Evolutionary conservation across 2,329 filamentous ascomycete species (phyloP).

Genomic region (Colletotrichum sp.): DNA sequence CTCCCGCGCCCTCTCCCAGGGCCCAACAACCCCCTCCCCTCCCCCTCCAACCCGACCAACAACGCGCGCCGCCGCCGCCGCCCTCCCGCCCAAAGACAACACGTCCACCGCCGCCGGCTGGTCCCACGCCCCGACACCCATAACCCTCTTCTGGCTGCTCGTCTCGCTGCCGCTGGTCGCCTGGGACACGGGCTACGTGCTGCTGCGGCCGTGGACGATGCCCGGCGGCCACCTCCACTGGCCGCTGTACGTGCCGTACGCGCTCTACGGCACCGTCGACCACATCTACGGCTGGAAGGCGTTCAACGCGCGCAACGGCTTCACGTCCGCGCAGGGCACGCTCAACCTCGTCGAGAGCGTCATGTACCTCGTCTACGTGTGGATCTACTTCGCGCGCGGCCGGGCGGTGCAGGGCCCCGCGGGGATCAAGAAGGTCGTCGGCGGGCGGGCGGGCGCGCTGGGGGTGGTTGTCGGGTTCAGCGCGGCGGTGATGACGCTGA

Average conservation of each 20-base stretch:
- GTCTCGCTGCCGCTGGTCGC: constrained; percentile 78
- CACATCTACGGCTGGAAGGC: constrained; percentile 82
- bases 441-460: constrained; percentile 46
- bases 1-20: constrained; percentile 30
- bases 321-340: constrained; percentile 75
- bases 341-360: constrained; percentile 73
- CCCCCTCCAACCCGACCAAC: neutral
- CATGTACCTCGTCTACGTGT: constrained; percentile 66
- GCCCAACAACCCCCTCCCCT: constrained; percentile 26
- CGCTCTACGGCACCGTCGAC: constrained; percentile 80
- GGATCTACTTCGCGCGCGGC: constrained; percentile 35
- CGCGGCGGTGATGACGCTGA: constrained; percentile 63
- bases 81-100: neutral
- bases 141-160: constrained; percentile 71
- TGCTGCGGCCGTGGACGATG: constrained; percentile 83
- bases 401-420: constrained; percentile 23
- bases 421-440: constrained; percentile 36
- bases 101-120: neutral
- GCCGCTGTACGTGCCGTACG: constrained; percentile 79
- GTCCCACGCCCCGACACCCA: constrained; percentile 48
- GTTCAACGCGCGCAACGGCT: constrained; percentile 71
- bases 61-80: constrained; percentile 7
- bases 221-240: constrained; percentile 74
- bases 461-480: constrained; percentile 56
- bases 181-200: constrained; percentile 83